A percentile compares a stretch with the other conserved stretches of the same genome.
phyloP scores from a whole-genome alignment of 2,329 filamentous ascomycete genomes.

The Acarospora socialis region DNA sequence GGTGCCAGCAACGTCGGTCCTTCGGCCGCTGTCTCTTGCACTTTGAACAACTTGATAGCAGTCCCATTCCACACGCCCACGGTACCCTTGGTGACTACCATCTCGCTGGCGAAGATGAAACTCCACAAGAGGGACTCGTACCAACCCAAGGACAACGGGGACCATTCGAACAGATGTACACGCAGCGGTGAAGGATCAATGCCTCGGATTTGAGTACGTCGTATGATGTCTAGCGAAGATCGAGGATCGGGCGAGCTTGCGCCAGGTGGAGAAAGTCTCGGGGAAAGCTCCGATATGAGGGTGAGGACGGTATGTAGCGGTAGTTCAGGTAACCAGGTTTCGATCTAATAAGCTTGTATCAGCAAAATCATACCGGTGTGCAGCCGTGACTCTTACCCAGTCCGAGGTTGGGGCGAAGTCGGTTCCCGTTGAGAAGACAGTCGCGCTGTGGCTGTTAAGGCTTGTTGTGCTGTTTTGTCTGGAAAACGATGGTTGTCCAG shows the following conservation, averaged over 20 bases:
- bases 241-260: constrained; percentile 21
- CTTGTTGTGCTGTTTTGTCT: constrained; percentile 82
- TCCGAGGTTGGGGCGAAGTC: constrained; percentile 63
- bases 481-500: constrained; percentile 66
- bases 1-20: constrained; percentile 74
- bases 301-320: constrained; percentile 77
- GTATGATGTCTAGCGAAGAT: constrained; percentile 40
- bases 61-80: constrained; percentile 94
- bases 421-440: constrained; percentile 36
- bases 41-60: constrained; percentile 70
- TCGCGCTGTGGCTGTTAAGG: constrained; percentile 49
- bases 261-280: constrained; percentile 34
- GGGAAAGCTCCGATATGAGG: constrained; percentile 49
- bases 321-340: constrained; percentile 83
- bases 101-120: constrained; percentile 79
- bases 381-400: constrained; percentile 41
- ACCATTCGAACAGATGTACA: constrained; percentile 91
- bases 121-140: constrained; percentile 92
- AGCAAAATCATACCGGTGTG: constrained; percentile 1
- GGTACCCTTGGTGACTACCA: constrained; percentile 72
- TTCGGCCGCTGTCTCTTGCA: constrained; percentile 68
- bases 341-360: constrained; percentile 44
- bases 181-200: constrained; percentile 62
- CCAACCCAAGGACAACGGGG: constrained; percentile 78
- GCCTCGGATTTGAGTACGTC: constrained; percentile 48